Evolutionary conservation across 768 basidiomycete species (phyloP), one percentile per base, ranked within the genome.

Genomic region (Trametes cingulata): DNA sequence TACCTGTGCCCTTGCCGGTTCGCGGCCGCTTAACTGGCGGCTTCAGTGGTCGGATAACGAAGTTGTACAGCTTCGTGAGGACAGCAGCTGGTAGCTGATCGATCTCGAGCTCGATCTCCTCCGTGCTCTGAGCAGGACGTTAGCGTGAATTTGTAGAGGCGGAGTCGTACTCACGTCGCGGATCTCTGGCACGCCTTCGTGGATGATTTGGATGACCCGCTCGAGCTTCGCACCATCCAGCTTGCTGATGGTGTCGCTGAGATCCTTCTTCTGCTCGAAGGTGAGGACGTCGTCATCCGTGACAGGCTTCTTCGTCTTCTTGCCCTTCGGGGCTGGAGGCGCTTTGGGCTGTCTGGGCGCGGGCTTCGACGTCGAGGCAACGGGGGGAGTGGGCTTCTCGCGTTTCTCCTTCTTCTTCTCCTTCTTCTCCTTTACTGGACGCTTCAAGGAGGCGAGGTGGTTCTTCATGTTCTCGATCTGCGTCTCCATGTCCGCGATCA

Each of bases 61-160:
- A 94, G 75, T 96, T 95, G 80, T 98, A 99, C 27, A 99, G 82
- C 75, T 93, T 93, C 53, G 90, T 90, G 53, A 98, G 84, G 45
- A 97, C 95, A 29, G 83, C 74, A 7, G 91, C 80, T 49, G 97
- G 95, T 33, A 99, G 79, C 40, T 86, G 78, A 70, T 98, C 97
- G 69, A 99, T 98, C 75, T 99, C 97, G 42, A 99, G 85, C 74
- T 99, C 97, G 69, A 99, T 98, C 78, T 99, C 97, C 74, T 98
- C 94, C 46, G 90, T 91, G 74, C 92, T 94, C 92, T 94, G 77
- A 25, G 54, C 22, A 47, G 60, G 57, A 60, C 8, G 35, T 29
- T n/a, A 29, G 61, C 42, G 19, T 61, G 33, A 56, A 37, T 36
- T 43, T 27, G 35, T 20, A 8, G 24, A 35, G 7, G 1, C 8